Base-by-base conservation (phyloP, 1,139 yeast species). In the Diutina siamensis region DNA sequence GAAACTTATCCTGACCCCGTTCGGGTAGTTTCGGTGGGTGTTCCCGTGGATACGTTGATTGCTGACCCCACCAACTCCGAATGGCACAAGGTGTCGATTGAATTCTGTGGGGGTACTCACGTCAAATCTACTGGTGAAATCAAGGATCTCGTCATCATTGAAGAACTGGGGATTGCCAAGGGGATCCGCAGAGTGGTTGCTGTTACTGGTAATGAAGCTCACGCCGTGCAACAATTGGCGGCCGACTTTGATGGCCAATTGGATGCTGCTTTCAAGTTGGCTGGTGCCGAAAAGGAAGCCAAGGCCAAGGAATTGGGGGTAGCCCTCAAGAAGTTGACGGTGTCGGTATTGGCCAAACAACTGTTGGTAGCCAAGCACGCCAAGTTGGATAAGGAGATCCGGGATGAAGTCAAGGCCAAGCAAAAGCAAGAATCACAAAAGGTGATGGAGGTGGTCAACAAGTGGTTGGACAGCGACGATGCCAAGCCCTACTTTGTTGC, bases 1-100 rank as follows among this genome's bases (percentile, higher is more conserved):
- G 99, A 92, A 71, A 87, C 96, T 3, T 92, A 92, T 61, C 99
- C 99, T 36, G 97, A 92, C 59, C 99, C 98, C 44, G 99, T 92
- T 33, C 80, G 98, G 62, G 98, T 92, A 55, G 97, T 92, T 47
- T 85, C 96, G 35, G 85, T 94, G 57, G 99, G 99, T 59, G 83
- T 77, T 41, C 79, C 96, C 44, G 86, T 94, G 45, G 92, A 85
- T 21, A 94, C 84, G 4, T 70, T 92, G 54, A 62, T 89, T 52
- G 70, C 74, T 10, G 71, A 81, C 54, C 96, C 97, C 54, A 53
- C 67, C 27, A 83, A 76, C 58, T 68, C 68, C 46, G 76, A 84
- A 57, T 92, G 98, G 97, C 67, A 65, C 55, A 69, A 76, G 46
- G 71, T 76, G 56, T 86, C 97, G 3, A 73, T 94, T 55, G 99